Conservation (phyloP, 2,329 filamentous ascomycete genomes). For the Aspergillus ustus region DNA sequence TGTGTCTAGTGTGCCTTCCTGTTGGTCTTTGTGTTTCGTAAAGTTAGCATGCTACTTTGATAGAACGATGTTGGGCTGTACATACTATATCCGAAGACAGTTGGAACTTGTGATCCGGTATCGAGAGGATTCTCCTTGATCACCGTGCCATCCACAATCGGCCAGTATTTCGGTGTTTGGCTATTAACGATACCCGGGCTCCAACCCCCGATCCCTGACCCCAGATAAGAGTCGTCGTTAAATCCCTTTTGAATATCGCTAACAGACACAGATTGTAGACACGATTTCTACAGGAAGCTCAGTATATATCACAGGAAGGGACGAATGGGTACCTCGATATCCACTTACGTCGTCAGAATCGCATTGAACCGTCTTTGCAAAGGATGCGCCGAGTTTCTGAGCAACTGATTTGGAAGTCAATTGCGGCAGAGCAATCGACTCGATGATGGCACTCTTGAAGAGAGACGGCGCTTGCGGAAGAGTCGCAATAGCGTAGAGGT, state of each 20-base stretch:
- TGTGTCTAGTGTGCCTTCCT: constrained; percentile 3
- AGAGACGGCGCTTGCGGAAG: constrained; percentile 24
- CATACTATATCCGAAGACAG: constrained; percentile 30
- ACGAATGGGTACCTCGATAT: neutral
- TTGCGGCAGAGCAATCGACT: constrained; percentile 24
- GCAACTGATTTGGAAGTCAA: constrained; percentile 13
- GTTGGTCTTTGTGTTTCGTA: neutral
- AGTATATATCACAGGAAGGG: constrained; percentile 5
- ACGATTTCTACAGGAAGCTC: constrained; percentile 23
- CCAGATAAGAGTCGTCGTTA: constrained; percentile 2
- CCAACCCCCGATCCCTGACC: neutral
- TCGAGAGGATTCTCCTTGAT: constrained; percentile 23
- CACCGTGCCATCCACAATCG: constrained; percentile 26
- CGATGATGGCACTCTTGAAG: constrained; percentile 25
- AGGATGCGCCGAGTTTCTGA: constrained; percentile 12
- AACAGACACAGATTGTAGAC: constrained; percentile 22
- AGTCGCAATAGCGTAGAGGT: constrained; percentile 20
- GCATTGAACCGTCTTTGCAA: constrained; percentile 2
- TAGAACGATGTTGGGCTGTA: neutral
- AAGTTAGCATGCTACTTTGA: neutral
- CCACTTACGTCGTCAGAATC: constrained; percentile 2
- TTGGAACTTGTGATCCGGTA: constrained; percentile 25
- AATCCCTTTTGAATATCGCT: constrained; percentile 21
- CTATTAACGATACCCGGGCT: neutral
- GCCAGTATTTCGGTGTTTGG: constrained; percentile 17